Conservation (phyloP, 768 basidiomycete genomes). For the Pilatotrama ljubarskyi region DNA sequence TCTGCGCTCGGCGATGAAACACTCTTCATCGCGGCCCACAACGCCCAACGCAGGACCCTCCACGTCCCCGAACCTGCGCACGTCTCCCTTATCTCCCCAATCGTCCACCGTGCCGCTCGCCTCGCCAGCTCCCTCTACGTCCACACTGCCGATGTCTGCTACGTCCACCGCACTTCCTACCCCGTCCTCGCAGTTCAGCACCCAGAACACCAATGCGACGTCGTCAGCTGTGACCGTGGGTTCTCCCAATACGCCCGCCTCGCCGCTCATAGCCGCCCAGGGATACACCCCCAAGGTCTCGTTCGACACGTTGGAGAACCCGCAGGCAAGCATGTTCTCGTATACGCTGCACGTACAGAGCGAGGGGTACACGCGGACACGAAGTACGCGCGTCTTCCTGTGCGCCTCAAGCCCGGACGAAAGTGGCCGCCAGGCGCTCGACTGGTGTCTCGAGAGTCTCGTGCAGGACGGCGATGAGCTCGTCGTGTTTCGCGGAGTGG, state of each 20-base stretch:
- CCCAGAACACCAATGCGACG: background rate
- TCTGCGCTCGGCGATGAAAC: conserved; percentile 59
- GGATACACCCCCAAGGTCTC: conserved; percentile 68
- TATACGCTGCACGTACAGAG: conserved; percentile 84
- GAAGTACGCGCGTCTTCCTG: conserved; percentile 83
- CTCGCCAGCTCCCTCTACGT: conserved; percentile 4
- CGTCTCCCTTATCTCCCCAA: conserved; percentile 16
- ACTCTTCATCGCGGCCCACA: conserved; percentile 33
- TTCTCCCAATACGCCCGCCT: conserved; percentile 9
- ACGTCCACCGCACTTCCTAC: conserved; percentile 11
- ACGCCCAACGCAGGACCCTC: conserved; percentile 26
- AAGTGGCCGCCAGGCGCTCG: conserved; percentile 83
- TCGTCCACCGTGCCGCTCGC: conserved; percentile 12
- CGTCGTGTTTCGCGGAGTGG: conserved; percentile 87
- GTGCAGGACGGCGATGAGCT: conserved; percentile 91
- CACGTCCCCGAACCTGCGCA: conserved; percentile 18
- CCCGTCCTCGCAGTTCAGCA: background rate
- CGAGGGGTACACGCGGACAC: conserved; percentile 72
- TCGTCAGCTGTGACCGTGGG: conserved; percentile 18
- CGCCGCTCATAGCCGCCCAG: conserved; percentile 29
- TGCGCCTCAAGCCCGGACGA: conserved; percentile 90
- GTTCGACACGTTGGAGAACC: conserved; percentile 87
- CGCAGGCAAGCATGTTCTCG: conserved; percentile 81
- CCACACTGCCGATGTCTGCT: conserved; percentile 19
- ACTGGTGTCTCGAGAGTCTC: conserved; percentile 88